Evolutionary conservation across 2,329 filamentous ascomycete species (phyloP), one percentile per base, ranked within the genome.

Genomic region (Huntiella moniliformis): DNA sequence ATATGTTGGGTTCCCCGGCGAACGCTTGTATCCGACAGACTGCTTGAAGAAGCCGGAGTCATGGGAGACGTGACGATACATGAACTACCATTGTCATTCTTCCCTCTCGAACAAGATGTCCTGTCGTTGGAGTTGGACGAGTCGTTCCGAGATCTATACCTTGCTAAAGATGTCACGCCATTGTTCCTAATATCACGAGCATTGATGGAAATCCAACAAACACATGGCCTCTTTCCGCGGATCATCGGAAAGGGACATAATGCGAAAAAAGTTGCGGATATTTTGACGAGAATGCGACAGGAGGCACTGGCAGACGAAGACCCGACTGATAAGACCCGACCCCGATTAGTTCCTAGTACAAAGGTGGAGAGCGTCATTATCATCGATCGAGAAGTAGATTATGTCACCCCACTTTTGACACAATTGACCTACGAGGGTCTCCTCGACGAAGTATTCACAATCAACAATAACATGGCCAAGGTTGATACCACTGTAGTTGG

Each of bases 231-330:
- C 10, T 96, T 98, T 54, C 92, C 91, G 18, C 77, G 88, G 11
- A 91, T 98, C 49, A 79, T 92, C 40, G 91, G 91, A 22, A 96
- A 98, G 62, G 91, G 91, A 15, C 87, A 98, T 54, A 87, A 94
- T 59, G 88, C 86, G 33, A 87, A 88, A 57, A 77, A 78, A 42
- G 74, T 98, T 2, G 82, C 86, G 38, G 87, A 96, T 57, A 68
- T 95, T 8, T 71, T 98, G 6, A 70, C 82, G 40, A 82, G 86
- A 31, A 95, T 95, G 84, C 79, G 88, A 52, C 86, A 87, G 57
- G 91, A 98, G 62, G 68, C 87, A 11, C 66, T 81, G 35, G 83
- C 86, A 39, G 82, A 82, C 15, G 86, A 92, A 57, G 78, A 83
- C 54, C 74, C 71, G 38, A 69, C 65, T 48, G 78, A 77, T 48